Evolutionary conservation across 768 basidiomycete genomes (phyloP), one percentile per base, ranked within the genome.

Genomic region (Omphalotus guepiniiformis): DNA sequence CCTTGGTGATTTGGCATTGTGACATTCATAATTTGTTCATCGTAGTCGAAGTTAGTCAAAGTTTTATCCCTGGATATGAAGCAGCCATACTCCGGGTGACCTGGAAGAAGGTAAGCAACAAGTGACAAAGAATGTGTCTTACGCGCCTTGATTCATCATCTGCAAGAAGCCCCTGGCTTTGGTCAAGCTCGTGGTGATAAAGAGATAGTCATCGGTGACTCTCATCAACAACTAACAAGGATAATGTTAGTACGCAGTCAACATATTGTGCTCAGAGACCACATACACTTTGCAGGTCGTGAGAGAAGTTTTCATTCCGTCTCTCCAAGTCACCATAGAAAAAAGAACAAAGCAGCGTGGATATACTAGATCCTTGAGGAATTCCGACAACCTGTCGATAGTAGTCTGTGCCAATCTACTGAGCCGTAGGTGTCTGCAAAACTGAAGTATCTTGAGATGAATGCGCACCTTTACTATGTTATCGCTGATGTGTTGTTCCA

Each of bases 331-430:
- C 85, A 5, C 92, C 94, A 55, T 97, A 99, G 62, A 91, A 96
- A 65, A 94, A 89, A 1, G 88, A 87, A 62, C 96, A 99, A 1
- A 99, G 68, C n/a, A 98, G 60, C 0, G 88, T 78, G 6, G 93
- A 96, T n/a, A 98, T 68, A n/a, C 93, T 82, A 2, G 94, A 97
- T 18, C 96, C 96, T 64, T 99, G 96, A 1, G 96, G 95, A 19
- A 99, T 99, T 2, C 96, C 96, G 23, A 90, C 79, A n/a, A 76
- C 79, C 63, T 99, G 96, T 11, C 86, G 82, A 60, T 86, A 95
- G 58, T 85, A 91, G 34, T 77, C 65, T n/a, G 67, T 56, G 1
- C 88, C 89, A 43, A 96, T 93, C 92, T 95, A 53, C 2, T 21
- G 1, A n/a, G 18, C 29, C 36, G 6, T 26, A 11, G 21, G 7